Conservation (phyloP, 2,329 filamentous ascomycete species). For the Exophiala dermatitidis region DNA sequence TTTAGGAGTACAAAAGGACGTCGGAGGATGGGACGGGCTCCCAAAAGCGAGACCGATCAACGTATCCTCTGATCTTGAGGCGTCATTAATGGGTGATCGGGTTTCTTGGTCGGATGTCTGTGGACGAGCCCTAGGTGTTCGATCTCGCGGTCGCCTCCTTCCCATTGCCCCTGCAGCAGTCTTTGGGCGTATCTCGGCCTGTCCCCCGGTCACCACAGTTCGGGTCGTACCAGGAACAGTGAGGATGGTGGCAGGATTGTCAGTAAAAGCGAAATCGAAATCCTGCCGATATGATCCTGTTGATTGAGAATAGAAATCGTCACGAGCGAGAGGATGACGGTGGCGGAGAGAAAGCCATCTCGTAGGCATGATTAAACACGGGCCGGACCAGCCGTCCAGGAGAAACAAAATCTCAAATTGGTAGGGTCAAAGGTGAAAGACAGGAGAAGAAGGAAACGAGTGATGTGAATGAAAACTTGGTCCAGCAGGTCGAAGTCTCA, state of each 20-base stretch:
- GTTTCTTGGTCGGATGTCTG: constrained; percentile 17
- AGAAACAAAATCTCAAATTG: constrained; percentile 8
- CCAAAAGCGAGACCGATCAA: constrained; percentile 68
- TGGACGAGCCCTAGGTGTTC: constrained; percentile 13
- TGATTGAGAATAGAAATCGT: constrained; percentile 7
- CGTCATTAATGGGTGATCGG: constrained; percentile 9
- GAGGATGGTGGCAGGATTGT: constrained; percentile 5
- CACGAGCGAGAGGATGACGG: constrained; percentile 11
- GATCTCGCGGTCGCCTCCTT: constrained; percentile 13
- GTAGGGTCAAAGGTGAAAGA: constrained; percentile 16
- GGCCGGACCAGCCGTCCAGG: constrained; percentile 12
- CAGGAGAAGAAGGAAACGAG: constrained; percentile 2
- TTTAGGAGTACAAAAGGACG: constrained; percentile 6
- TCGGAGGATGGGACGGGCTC: constrained; percentile 47
- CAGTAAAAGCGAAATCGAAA: constrained; percentile 24
- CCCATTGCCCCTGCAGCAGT: constrained; percentile 12
- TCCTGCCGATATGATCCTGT: constrained; percentile 6
- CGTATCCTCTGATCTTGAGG: constrained; percentile 32
- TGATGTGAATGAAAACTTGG: constrained; percentile 9
- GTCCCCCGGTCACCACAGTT: constrained; percentile 1
- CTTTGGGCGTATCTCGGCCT: constrained; percentile 14
- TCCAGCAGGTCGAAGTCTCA: background rate
- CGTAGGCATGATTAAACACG: constrained; percentile 16
- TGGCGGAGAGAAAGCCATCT: constrained; percentile 20
- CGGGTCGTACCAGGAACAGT: constrained; percentile 1